Evolutionary conservation across 495 filamentous ascomycete species (phyloP), one percentile per base, ranked within the genome.

Genomic region (Aspergillus bertholletiae): DNA sequence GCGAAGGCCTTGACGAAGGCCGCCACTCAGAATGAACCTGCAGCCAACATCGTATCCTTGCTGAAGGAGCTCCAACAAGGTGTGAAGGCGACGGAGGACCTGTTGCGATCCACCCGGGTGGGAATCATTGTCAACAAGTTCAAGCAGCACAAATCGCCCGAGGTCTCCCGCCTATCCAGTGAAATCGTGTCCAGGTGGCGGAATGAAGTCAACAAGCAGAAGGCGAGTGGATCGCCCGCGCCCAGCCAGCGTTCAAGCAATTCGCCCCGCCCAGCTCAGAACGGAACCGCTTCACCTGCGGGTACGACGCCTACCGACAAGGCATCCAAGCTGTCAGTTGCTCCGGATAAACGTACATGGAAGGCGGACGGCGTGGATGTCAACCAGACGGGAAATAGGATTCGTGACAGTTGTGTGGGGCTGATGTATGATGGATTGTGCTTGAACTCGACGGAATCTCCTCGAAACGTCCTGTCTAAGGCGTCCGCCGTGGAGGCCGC

Each of bases 111-210:
- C n/a, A 97, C 93, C 20, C 90, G 87, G 58, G 90, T 96, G 45
- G 94, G 94, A 57, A 85, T 96, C 60, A 80, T 88, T 3, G 88
- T 97, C 56, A 92, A 93, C 69, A 89, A 87, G 63, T 80, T 91
- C 53, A 87, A 92, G 63, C 75, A 79, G 27, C 84, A 92, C 75
- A 73, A 83, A 47, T 81, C 92, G 60, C 85, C 85, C 51, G 84
- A 88, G n/a, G 84, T 97, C 40, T 85, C 85, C 7, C 78, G 79
- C 7, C 74, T 89, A 40, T 87, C 92, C 2, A 76, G 75, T 53
- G 88, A 94, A 57, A 89, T 97, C 48, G 90, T 98, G 18, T 77
- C 77, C 37, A 92, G 89, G 62, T 98, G 94, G 94, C 86, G 86
- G 58, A 85, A 82, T 50, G 86, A 90, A 30, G 87, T 98, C 43